A percentile compares a stretch with the other conserved stretches of the same genome.
Evolutionary conservation across 2,329 filamentous ascomycete genomes (phyloP).

Genomic region (Diaporthe batatas): DNA sequence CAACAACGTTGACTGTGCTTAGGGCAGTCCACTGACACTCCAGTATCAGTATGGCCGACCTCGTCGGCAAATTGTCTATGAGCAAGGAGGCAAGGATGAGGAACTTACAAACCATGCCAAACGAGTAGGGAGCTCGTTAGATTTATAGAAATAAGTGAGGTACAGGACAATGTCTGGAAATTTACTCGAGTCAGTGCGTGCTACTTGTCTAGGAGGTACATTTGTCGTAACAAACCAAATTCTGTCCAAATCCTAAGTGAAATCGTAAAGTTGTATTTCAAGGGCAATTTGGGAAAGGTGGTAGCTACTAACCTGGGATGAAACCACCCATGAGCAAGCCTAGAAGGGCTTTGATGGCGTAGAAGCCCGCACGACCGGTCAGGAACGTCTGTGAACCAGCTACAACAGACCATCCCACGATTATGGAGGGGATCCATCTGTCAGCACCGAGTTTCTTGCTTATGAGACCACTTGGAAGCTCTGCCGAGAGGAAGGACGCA

Average conservation of each 20-base stretch:
- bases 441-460: constrained; percentile 65
- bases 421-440: constrained; percentile 61
- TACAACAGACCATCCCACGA: constrained; percentile 49
- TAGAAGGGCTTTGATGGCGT: constrained; percentile 52
- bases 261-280: no score
- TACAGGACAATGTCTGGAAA: constrained; percentile 71
- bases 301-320: constrained; percentile 59
- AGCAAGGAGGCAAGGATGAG: constrained; percentile 44
- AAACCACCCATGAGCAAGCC: constrained; percentile 71
- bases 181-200: background rate
- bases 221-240: background rate
- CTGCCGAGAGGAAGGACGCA: constrained; percentile 61
- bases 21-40: constrained; percentile 78
- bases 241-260: background rate
- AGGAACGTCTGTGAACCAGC: constrained; percentile 51
- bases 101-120: constrained; percentile 55
- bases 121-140: constrained; percentile 75
- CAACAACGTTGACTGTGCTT: constrained; percentile 66
- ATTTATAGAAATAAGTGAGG: constrained; percentile 82
- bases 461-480: constrained; percentile 65
- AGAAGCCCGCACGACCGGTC: constrained; percentile 48
- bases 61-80: constrained; percentile 48
- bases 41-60: constrained; percentile 4
- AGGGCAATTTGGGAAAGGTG: no score
- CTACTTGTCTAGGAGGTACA: background rate